Evolutionary conservation across 768 basidiomycete genomes (phyloP).

Genomic region (Boletus bicolor): DNA sequence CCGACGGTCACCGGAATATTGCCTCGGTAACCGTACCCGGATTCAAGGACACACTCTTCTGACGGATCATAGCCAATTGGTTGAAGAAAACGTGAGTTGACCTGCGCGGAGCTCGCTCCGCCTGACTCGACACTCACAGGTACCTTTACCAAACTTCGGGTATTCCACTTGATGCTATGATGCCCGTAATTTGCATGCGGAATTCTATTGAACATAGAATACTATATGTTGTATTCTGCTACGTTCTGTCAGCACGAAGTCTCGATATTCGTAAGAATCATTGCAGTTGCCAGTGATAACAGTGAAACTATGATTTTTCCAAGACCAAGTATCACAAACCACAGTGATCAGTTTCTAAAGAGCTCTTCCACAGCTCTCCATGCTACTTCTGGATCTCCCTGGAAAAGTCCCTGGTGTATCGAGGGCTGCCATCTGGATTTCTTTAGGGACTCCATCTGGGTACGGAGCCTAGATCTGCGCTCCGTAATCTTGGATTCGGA

Average conservation of each 20-base stretch:
- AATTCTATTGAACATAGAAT: neutral
- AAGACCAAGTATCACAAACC: neutral
- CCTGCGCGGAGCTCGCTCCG: neutral
- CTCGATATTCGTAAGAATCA: neutral
- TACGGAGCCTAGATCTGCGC: neutral
- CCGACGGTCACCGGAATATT: slow-evolving; percentile 12
- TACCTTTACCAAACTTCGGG: slow-evolving; percentile 12
- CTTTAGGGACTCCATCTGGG: neutral
- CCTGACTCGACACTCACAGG: neutral
- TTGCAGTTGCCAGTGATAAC: neutral
- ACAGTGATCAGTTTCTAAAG: neutral
- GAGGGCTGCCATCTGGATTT: neutral
- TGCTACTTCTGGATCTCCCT: slow-evolving; percentile 12
- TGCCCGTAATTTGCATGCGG: neutral
- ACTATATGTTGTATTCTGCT: neutral
- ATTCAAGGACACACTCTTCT: slow-evolving; percentile 13
- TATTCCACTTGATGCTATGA: neutral
- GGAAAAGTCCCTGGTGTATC: slow-evolving; percentile 4
- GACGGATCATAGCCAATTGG: slow-evolving; percentile 16
- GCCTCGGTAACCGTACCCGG: slow-evolving; percentile 20
- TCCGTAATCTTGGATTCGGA: neutral
- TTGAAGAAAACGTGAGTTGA: slow-evolving; percentile 15
- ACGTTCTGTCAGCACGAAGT: neutral
- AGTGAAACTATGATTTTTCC: neutral
- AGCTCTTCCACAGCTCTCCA: slow-evolving; percentile 13